phyloP scores from a whole-genome alignment of 1,284 basidiomycete genomes.

The Waitea zeae region DNA sequence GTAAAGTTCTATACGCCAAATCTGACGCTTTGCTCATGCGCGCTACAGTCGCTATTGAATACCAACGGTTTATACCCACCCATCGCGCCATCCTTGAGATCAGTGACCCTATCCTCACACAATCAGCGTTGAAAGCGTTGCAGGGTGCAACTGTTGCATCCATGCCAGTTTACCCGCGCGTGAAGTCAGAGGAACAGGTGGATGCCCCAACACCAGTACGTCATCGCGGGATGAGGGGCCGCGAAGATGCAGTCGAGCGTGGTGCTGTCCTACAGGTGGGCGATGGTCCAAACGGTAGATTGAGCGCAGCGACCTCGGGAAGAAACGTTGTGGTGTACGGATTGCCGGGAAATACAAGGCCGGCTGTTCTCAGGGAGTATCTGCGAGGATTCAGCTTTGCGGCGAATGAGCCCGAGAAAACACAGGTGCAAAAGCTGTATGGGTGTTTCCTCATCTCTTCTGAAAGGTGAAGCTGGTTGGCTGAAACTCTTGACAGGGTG shows the following conservation, averaged over 20 bases:
- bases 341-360: slow-evolving; percentile 28
- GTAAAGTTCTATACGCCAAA: not conserved
- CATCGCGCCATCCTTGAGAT: slow-evolving; percentile 38
- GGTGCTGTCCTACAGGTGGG: slow-evolving; percentile 26
- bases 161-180: slow-evolving; percentile 11
- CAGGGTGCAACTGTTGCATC: slow-evolving; percentile 25
- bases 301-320: slow-evolving; percentile 25
- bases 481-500: not conserved
- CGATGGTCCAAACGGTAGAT: slow-evolving; percentile 31
- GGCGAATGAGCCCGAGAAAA: slow-evolving; percentile 20
- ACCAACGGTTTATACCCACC: slow-evolving; percentile 37
- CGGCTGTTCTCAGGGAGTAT: slow-evolving; percentile 19
- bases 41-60: slow-evolving; percentile 37
- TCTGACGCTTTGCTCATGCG: slow-evolving; percentile 6
- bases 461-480: not conserved
- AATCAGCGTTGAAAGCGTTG: slow-evolving; percentile 23
- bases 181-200: slow-evolving; percentile 1
- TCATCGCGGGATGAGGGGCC: slow-evolving; percentile 23
- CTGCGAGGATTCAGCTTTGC: slow-evolving; percentile 28
- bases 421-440: slow-evolving; percentile 29
- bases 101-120: slow-evolving; percentile 23
- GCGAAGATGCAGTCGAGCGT: slow-evolving; percentile 20
- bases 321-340: slow-evolving; percentile 43
- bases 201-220: no score
- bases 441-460: not conserved